Evolutionary conservation across 75 land plant species (phyloP), one percentile per base, ranked within the genome.

Genomic region (Isoetes taiwanensis): DNA sequence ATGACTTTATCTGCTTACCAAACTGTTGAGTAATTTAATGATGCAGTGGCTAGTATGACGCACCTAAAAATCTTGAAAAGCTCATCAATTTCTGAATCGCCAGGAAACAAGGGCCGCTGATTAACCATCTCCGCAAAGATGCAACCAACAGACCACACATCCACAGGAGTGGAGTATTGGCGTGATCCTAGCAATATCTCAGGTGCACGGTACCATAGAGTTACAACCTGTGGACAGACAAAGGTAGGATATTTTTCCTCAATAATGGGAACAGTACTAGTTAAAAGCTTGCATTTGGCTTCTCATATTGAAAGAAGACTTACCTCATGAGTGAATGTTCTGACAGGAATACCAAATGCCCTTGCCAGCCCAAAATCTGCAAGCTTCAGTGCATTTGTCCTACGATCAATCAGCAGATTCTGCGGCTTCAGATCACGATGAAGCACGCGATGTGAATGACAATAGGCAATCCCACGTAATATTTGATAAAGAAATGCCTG

Each of bases 91-190:
- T 93, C 98, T 30, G 99, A 94, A 50, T 94, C 96, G 1, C 96
- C 99, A 43, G 96, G 99, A 54, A 94, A 94, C n/a, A 94, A 65
- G 34, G 99, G 99, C 6, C 75, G 71, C 67, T 82, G 99, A 64
- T 80, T 94, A 30, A 94, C 86, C 99, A 94, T 88, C 52, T 94
- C 99, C 28, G 99, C 96, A 74, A 94, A 94, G 63, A 94, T 89
- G 54, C 96, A 88, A 4, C 99, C 99, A 1, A 89, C 84, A 16
- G 99, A 94, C 99, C 99, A 94, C 34, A 94, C 79, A 70, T 94
- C 99, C 24, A 94, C 99, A 10, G 99, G 99, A 24, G 96, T 88
- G 14, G 99, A 94, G 54, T 94, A 94, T 57, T 84, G 90, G n/a
- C 90, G 78, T 2, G 96, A 94, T 21, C 96, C 99, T 42, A 88